Conservation (phyloP, 2,329 filamentous ascomycete species). For the Phoma sp. region DNA sequence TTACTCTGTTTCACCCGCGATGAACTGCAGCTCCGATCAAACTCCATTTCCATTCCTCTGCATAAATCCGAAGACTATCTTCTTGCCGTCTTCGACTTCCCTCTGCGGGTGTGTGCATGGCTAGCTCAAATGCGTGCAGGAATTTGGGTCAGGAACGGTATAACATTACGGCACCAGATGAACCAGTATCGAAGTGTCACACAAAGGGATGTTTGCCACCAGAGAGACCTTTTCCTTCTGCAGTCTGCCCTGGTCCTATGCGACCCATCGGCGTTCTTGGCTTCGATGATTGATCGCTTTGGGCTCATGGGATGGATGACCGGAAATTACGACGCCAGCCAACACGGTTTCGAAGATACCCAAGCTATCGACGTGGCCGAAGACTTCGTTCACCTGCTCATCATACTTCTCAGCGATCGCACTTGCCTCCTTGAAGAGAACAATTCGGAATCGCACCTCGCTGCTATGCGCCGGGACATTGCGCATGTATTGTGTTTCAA, state of each 20-base stretch:
- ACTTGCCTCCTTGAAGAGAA: slow-evolving; percentile 75
- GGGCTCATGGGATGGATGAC: slow-evolving; percentile 87
- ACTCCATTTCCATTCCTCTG: slow-evolving; percentile 64
- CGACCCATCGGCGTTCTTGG: slow-evolving; percentile 80
- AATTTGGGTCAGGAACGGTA: slow-evolving; percentile 98
- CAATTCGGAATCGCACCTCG: slow-evolving; percentile 67
- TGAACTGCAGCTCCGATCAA: slow-evolving; percentile 69
- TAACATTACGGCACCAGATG: slow-evolving; percentile 94
- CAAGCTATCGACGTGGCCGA: slow-evolving; percentile 94
- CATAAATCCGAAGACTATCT: slow-evolving; percentile 77
- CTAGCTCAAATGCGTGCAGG: slow-evolving; percentile 96
- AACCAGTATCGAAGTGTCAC: slow-evolving; percentile 89
- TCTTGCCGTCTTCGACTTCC: slow-evolving; percentile 89
- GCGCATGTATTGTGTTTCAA: slow-evolving; percentile 96
- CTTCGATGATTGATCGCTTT: slow-evolving; percentile 89
- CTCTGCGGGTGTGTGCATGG: slow-evolving; percentile 92
- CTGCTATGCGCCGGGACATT: slow-evolving; percentile 84
- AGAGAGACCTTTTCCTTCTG: slow-evolving; percentile 91
- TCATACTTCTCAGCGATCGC: slow-evolving; percentile 88
- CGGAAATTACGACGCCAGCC: slow-evolving; percentile 72
- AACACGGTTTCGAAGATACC: slow-evolving; percentile 76
- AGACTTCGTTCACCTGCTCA: slow-evolving; percentile 92
- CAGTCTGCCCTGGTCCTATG: slow-evolving; percentile 90
- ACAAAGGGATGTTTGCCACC: slow-evolving; percentile 89
- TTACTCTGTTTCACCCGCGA: slow-evolving; percentile 75